phyloP scores from a whole-genome alignment of 192 early-diverging fungal species.

The Irineochytrium annulatum region DNA sequence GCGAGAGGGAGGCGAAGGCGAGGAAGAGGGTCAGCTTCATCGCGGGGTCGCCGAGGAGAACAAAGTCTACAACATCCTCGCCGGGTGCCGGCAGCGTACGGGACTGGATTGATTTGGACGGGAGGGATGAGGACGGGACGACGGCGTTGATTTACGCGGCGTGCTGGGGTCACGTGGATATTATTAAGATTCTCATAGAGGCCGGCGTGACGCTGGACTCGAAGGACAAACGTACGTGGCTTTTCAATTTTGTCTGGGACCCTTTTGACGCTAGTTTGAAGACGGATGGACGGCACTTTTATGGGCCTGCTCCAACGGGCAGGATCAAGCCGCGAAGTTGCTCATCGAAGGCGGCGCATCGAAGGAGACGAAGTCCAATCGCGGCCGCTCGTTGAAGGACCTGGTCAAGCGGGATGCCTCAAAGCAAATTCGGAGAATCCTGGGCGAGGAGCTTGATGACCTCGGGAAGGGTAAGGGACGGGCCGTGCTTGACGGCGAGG shows the following conservation, averaged over 20 bases:
- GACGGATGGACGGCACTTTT: constrained; percentile 89
- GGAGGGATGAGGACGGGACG: constrained; percentile 79
- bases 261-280: constrained; percentile 1
- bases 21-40: not conserved
- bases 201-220: constrained; percentile 71
- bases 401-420: constrained; percentile 4
- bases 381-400: constrained; percentile 30
- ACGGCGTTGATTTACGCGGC: constrained; percentile 84
- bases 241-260: not conserved
- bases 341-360: constrained; percentile 79
- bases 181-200: constrained; percentile 65
- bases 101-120: constrained; percentile 61
- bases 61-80: not conserved
- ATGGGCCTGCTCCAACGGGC: constrained; percentile 89
- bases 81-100: not conserved
- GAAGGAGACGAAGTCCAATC: constrained; percentile 13
- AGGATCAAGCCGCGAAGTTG: constrained; percentile 65
- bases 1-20: not conserved
- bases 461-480: no score
- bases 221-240: constrained; percentile 78
- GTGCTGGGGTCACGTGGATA: constrained; percentile 77
- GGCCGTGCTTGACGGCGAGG: no score
- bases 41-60: not conserved
- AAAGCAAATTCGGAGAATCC: not conserved
- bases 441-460: not conserved